Base-by-base conservation (phyloP, 768 basidiomycete genomes). In the Suillus alpinus region DNA sequence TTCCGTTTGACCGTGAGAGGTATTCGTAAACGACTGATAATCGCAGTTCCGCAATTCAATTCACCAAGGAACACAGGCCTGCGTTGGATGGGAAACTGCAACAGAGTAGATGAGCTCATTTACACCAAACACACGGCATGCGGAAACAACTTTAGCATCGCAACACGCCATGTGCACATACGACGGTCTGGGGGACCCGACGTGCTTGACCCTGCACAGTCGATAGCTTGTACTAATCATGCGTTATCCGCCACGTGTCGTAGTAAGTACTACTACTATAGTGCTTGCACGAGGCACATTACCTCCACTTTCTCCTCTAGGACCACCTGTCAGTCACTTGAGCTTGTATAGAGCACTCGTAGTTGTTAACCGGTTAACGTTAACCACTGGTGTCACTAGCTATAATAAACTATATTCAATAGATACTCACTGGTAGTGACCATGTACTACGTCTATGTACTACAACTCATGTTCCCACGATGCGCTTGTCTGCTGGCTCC, bases 401-500 rank as follows among this genome's bases (percentile, higher is more conserved):
- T 29, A 10, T 31, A 16, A 29, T 26, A 16, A 23, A 47, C 26
- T 26, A 3, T 6, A 34, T 34, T n/a, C n/a, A n/a, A n/a, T n/a
- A n/a, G n/a, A n/a, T n/a, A n/a, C n/a, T n/a, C n/a, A n/a, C n/a
- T n/a, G n/a, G n/a, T n/a, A n/a, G n/a, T n/a, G n/a, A n/a, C n/a
- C n/a, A n/a, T n/a, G n/a, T n/a, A n/a, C n/a, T n/a, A n/a, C n/a
- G n/a, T n/a, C n/a, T n/a, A n/a, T n/a, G n/a, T n/a, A 44, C 43
- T 4, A 20, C 5, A 26, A 13, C 6, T 16, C 5, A 32, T 31
- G 8, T 55, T 55, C 53, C 52, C 52, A 36, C 34, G 9, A 3
- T 2, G 16, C 32, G 41, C 61, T 56, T 46, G 47, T 37, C 53
- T 58, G 34, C 52, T 60, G 67, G 66, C 60, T 41, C 29, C 64